These are phyloP conservation scores for Phytopythium mirpurense DNA, from an alignment of 352 stramenopile species.

Conservation along the genomic window DNA sequence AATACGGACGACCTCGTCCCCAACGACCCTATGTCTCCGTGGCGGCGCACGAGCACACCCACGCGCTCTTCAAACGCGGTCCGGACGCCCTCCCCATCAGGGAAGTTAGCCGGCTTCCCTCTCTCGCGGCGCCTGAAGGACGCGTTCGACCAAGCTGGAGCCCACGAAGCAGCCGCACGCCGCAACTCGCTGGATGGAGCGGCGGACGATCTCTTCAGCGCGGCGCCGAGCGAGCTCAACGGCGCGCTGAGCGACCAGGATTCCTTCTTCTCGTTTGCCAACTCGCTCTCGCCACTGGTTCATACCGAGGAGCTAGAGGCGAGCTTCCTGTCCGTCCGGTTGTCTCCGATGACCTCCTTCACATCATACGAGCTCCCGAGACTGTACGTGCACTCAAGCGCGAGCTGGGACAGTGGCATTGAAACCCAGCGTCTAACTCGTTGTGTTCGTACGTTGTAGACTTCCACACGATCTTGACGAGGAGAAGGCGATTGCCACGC, in stretches of 20 bases:
- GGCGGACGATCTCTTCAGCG: slow-evolving; percentile 36
- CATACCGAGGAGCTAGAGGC: slow-evolving; percentile 53
- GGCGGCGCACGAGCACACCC: slow-evolving; percentile 7
- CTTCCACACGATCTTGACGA: slow-evolving; percentile 25
- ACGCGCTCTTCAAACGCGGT: background rate
- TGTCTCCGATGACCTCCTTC: slow-evolving; percentile 56
- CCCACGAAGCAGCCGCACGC: slow-evolving; percentile 1
- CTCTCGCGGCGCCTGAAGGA: slow-evolving; percentile 29
- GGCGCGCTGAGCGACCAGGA: slow-evolving; percentile 49
- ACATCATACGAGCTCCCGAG: slow-evolving; percentile 51
- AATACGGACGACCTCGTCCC: background rate
- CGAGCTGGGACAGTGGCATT: too few relatives aligned
- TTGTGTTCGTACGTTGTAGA: slow-evolving; percentile 14
- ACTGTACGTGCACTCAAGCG: slow-evolving; percentile 61
- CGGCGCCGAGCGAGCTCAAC: slow-evolving; percentile 22
- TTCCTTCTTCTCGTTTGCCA: slow-evolving; percentile 78
- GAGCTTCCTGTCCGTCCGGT: slow-evolving; percentile 46
- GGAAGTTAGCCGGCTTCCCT: slow-evolving; percentile 14
- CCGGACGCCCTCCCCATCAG: slow-evolving; percentile 23
- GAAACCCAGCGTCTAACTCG: too few relatives aligned
- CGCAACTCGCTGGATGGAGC: slow-evolving; percentile 11
- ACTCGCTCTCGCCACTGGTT: slow-evolving; percentile 66
- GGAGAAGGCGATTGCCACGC: background rate
- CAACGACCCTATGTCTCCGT: slow-evolving; percentile 2
- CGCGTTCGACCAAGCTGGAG: slow-evolving; percentile 24